Evolutionary conservation across 2,329 filamentous ascomycete species (phyloP).

Genomic region (Blumeria hordei): DNA sequence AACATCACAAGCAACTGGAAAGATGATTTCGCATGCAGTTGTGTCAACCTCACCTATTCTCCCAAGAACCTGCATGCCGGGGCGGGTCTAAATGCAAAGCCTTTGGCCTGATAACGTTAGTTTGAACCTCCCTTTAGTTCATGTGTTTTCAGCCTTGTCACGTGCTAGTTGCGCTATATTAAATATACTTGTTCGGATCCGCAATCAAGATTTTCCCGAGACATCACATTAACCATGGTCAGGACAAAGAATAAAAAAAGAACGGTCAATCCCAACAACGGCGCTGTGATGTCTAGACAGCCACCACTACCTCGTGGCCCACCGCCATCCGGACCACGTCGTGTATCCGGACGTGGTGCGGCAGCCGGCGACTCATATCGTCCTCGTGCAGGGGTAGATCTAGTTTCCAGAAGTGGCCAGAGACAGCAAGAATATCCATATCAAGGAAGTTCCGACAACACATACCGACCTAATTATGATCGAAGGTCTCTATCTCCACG

Average conservation of each 20-base stretch:
- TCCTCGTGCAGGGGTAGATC: constrained; percentile 3
- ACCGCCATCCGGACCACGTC: constrained; percentile 5
- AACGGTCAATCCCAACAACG: not conserved
- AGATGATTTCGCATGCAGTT: too few species aligned
- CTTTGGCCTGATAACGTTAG: too few species aligned
- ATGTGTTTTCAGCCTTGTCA: constrained; percentile 1
- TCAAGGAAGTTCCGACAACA: constrained; percentile 3
- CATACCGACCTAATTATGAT: not conserved
- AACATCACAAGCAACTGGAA: too few species aligned
- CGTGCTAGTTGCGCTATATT: constrained; percentile 1
- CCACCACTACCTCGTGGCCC: constrained; percentile 11
- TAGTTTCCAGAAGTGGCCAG: constrained; percentile 3
- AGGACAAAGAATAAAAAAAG: not conserved
- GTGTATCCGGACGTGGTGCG: not conserved
- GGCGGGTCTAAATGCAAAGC: too few species aligned
- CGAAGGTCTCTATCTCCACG: not conserved
- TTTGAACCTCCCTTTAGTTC: too few species aligned
- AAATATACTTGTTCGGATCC: not conserved
- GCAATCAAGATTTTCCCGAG: not conserved
- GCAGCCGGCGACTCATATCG: constrained; percentile 5
- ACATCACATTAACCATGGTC: not conserved
- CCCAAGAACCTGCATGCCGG: too few species aligned
- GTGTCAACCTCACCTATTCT: too few species aligned
- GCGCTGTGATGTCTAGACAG: constrained; percentile 10
- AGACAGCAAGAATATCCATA: constrained; percentile 2